Evolutionary conservation across 495 filamentous ascomycete genomes (phyloP).

Genomic region (Lichenothelia convexa): DNA sequence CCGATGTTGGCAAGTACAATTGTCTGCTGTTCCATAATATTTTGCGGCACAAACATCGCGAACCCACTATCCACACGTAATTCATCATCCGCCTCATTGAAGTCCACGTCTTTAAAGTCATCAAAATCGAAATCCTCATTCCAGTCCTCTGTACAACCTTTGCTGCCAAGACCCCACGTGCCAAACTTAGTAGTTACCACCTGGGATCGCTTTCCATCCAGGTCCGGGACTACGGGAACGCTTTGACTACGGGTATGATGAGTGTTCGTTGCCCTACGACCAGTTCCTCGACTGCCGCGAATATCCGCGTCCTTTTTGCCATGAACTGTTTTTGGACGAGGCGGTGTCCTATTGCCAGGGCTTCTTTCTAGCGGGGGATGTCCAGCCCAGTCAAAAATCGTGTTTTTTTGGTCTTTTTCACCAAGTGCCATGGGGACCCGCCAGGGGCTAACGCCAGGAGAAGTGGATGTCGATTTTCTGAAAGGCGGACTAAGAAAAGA

Average conservation of each 20-base stretch:
- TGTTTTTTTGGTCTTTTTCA: constrained; percentile 27
- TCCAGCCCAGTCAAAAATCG: constrained; percentile 80
- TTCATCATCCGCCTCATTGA: constrained; percentile 6
- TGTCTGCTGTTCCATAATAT: constrained; percentile 22
- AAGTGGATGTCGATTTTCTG: no score
- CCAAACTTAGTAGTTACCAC: constrained; percentile 57
- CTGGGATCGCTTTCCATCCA: constrained; percentile 37
- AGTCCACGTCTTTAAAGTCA: constrained; percentile 3
- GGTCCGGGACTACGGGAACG: constrained; percentile 68
- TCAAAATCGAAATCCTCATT: constrained; percentile 27
- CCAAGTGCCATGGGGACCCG: constrained; percentile 15
- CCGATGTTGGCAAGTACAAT: constrained; percentile 25
- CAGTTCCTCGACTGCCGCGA: constrained; percentile 54
- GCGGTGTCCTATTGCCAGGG: constrained; percentile 31
- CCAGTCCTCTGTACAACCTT: constrained; percentile 36
- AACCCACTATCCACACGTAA: constrained; percentile 19
- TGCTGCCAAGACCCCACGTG: constrained; percentile 72
- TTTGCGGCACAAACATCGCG: constrained; percentile 22
- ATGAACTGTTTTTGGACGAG: constrained; percentile 74
- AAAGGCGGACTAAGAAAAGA: no score
- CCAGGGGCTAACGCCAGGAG: constrained; percentile 3
- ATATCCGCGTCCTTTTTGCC: constrained; percentile 62
- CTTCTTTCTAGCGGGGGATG: constrained; percentile 37
- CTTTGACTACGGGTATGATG: constrained; percentile 86
- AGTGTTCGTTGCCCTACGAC: constrained; percentile 56